These are phyloP conservation scores for Populus pruinosa DNA, from an alignment of 345 rosid species.

Conservation along the genomic window DNA sequence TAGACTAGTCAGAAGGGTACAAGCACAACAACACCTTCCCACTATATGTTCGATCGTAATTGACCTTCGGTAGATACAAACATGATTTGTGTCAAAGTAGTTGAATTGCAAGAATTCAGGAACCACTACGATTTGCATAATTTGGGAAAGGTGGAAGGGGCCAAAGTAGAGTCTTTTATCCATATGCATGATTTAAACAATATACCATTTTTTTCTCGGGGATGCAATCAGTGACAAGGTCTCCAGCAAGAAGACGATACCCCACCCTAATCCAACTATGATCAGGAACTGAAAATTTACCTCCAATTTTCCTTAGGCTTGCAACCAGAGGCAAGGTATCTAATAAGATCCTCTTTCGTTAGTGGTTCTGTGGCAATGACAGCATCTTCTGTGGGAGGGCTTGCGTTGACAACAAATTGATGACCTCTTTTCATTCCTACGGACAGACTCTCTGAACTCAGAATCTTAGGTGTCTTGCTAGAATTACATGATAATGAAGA, in stretches of 20 bases:
- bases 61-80: not conserved
- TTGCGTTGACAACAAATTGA: constrained; percentile 64
- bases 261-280: not conserved
- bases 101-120: not conserved
- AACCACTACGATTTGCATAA: not conserved
- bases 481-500: constrained; percentile 36
- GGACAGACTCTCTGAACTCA: constrained; percentile 23
- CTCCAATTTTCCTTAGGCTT: constrained; percentile 95
- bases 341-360: constrained; percentile 83
- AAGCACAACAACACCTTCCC: not conserved
- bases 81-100: not conserved
- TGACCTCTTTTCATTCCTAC: constrained; percentile 44
- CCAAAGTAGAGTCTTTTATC: not conserved
- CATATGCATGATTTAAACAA: not conserved
- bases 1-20: not conserved
- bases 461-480: constrained; percentile 17
- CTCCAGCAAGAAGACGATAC: not conserved
- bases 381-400: constrained; percentile 91
- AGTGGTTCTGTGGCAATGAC: constrained; percentile 70
- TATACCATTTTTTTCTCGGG: not conserved
- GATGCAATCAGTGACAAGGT: not conserved
- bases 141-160: not conserved
- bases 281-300: constrained; percentile 24
- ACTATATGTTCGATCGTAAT: not conserved
- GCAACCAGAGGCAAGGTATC: constrained; percentile 94